Percentiles rank a stretch among this genome's conserved stretches.
Conservation (phyloP, 1,139 yeast genomes). For the Candida pseudocylindracea region DNA sequence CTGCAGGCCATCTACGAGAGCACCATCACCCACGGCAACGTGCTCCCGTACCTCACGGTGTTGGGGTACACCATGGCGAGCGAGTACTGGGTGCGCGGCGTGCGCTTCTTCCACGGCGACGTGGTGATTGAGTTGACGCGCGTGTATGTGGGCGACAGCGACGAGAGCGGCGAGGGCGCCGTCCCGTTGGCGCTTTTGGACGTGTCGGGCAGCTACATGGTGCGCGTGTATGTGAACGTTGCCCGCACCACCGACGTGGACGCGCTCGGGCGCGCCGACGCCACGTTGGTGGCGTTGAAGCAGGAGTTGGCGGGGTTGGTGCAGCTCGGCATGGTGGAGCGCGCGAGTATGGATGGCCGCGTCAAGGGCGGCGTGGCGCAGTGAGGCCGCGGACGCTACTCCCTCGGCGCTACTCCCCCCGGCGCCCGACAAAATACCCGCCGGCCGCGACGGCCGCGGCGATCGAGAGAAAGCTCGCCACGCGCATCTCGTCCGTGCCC, state of each 20-base stretch:
- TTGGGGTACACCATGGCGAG: conserved; percentile 50
- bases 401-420: no score
- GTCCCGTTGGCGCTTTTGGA: conserved; percentile 25
- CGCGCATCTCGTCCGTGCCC: no score
- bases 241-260: conserved; percentile 60
- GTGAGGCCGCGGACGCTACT: no score
- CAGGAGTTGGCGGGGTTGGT: no score
- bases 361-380: no score
- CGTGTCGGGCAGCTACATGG: conserved; percentile 30
- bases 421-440: no score
- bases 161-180: conserved; percentile 5
- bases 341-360: no score
- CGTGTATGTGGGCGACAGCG: conserved; percentile 19
- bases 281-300: no score
- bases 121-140: conserved; percentile 38
- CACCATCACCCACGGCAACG: conserved; percentile 11
- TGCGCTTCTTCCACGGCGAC: conserved; percentile 40
- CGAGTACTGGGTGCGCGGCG: conserved; percentile 48
- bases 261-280: conserved; percentile 11
- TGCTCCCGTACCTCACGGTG: conserved; percentile 28
- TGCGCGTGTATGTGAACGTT: conserved; percentile 49
- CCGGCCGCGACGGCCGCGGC: no score
- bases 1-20: conserved; percentile 1
- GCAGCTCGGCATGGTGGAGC: no score
- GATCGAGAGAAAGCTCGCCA: no score